Conservation (phyloP, 768 basidiomycete genomes). For the Agrocybe praecox region DNA sequence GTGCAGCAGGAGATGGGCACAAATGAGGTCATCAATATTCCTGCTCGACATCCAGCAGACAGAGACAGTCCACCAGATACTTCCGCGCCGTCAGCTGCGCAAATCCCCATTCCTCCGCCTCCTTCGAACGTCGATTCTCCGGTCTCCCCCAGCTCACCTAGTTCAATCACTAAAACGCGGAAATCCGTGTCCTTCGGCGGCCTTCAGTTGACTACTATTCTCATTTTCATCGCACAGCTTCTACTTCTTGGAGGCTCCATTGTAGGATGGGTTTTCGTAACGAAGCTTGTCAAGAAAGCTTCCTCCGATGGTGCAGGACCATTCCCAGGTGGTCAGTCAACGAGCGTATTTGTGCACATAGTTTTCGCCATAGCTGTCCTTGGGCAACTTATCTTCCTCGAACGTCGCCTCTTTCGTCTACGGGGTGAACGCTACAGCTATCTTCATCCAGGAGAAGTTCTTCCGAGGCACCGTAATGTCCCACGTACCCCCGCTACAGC, state of each 20-base stretch:
- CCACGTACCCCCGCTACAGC: constrained; percentile 23
- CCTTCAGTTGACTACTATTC: constrained; percentile 45
- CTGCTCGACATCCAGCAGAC: constrained; percentile 48
- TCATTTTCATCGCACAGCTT: constrained; percentile 42
- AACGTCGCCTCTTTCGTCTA: constrained; percentile 64
- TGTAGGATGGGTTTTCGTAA: constrained; percentile 55
- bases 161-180: constrained; percentile 24
- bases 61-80: constrained; percentile 10
- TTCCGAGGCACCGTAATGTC: constrained; percentile 40
- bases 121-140: constrained; percentile 10
- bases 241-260: constrained; percentile 48
- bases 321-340: constrained; percentile 27
- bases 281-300: constrained; percentile 16
- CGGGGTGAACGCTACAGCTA: constrained; percentile 66
- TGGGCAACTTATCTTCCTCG: constrained; percentile 60
- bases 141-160: constrained; percentile 4
- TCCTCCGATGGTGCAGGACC: constrained; percentile 10
- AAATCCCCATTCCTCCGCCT: constrained; percentile 10
- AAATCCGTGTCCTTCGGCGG: constrained; percentile 44
- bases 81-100: not conserved
- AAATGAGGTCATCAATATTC: constrained; percentile 20
- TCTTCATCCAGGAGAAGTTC: constrained; percentile 59
- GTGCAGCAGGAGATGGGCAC: constrained; percentile 41
- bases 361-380: constrained; percentile 55
- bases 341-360: constrained; percentile 62